phyloP scores from a whole-genome alignment of 2,329 filamentous ascomycete species.

The Orbilia blumenaviensis region DNA sequence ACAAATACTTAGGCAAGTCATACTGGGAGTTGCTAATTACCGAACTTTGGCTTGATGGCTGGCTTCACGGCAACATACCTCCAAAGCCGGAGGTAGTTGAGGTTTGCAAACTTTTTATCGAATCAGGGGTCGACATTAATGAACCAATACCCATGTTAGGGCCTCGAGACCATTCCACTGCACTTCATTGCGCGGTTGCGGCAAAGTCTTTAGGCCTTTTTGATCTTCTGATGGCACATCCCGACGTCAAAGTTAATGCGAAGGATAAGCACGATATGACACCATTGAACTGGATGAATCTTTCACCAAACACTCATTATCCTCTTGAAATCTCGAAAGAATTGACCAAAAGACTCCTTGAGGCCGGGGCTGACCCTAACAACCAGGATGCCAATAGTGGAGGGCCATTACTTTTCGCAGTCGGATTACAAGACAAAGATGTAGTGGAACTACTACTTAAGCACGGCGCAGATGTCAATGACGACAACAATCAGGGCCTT shows the following conservation, averaged over 20 bases:
- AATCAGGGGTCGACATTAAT: conserved; percentile 35
- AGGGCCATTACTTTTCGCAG: conserved; percentile 46
- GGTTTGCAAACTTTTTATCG: conserved; percentile 25
- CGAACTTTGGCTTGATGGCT: conserved; percentile 10
- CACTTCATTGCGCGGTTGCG: conserved; percentile 23
- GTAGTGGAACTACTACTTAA: conserved; percentile 54
- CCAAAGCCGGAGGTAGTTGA: conserved; percentile 24
- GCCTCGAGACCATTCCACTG: not conserved
- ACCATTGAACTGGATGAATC: conserved; percentile 26
- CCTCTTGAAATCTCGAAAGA: conserved; percentile 34
- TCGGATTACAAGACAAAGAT: conserved; percentile 46
- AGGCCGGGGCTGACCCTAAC: conserved; percentile 46
- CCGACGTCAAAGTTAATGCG: conserved; percentile 26
- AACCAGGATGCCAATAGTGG: conserved; percentile 49
- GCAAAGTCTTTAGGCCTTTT: conserved; percentile 34
- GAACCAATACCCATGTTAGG: conserved; percentile 10
- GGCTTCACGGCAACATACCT: conserved; percentile 13
- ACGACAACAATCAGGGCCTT: conserved; percentile 41
- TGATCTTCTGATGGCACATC: conserved; percentile 17
- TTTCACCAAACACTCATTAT: conserved; percentile 21
- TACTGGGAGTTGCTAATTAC: not conserved
- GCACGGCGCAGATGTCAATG: conserved; percentile 52
- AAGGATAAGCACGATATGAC: conserved; percentile 43
- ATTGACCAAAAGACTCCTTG: conserved; percentile 43
- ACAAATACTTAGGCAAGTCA: not conserved